Evolutionary conservation across 1,284 basidiomycete species (phyloP), one percentile per base, ranked within the genome.

Genomic region (Stereum hirsutum): DNA sequence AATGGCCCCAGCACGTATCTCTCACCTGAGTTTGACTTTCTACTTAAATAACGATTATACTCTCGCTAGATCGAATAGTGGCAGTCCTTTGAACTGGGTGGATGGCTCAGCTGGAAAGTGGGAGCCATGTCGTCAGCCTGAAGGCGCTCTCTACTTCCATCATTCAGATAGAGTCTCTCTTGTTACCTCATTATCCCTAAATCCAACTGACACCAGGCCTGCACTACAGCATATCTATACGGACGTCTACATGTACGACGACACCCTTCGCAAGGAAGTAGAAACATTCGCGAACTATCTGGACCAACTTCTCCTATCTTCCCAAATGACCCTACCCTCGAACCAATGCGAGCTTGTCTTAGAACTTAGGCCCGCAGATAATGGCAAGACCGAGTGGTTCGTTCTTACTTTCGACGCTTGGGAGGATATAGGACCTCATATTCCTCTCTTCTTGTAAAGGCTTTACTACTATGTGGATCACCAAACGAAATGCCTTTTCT

Each of bases 391-490:
- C 12, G 59, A 3, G 28, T 11, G 12, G 12, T 31, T n/a, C n/a
- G n/a, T n/a, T n/a, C n/a, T n/a, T n/a, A n/a, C n/a, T n/a, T n/a
- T n/a, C n/a, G n/a, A n/a, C n/a, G n/a, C n/a, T n/a, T n/a, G n/a
- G n/a, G n/a, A n/a, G n/a, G n/a, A n/a, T n/a, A n/a, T n/a, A n/a
- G n/a, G n/a, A n/a, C n/a, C n/a, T n/a, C n/a, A n/a, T n/a, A n/a
- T n/a, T n/a, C n/a, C n/a, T n/a, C n/a, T n/a, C n/a, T n/a, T n/a
- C n/a, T n/a, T n/a, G n/a, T n/a, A n/a, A n/a, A n/a, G 59, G 54
- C 46, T 49, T 3, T 61, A 60, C 43, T 60, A 60, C 43, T 59
- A 48, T 19, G 58, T 49, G 4, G 45, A 57, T 37, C 51, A 55
- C 35, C 15, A 32, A 0, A 41, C 44, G 0, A 48, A 52, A 21